phyloP scores from a whole-genome alignment of 495 filamentous ascomycete genomes.

The Aspergillus bridgeri region DNA sequence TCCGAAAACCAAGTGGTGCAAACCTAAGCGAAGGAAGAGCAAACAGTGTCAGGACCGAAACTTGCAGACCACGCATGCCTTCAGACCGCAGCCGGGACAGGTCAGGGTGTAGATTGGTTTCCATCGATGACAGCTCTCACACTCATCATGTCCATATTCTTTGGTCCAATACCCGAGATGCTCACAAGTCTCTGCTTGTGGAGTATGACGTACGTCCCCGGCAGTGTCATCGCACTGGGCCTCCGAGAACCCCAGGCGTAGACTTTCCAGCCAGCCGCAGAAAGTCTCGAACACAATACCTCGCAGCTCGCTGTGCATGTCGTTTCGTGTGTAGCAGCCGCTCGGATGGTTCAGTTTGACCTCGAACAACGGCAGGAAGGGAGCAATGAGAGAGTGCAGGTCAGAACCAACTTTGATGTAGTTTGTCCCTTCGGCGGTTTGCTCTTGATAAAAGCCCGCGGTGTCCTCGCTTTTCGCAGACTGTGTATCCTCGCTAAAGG shows the following conservation, averaged over 20 bases:
- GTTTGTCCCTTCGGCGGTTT: background rate
- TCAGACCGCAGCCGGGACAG: slow-evolving; percentile 31
- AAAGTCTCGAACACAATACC: slow-evolving; percentile 31
- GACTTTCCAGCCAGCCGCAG: slow-evolving; percentile 24
- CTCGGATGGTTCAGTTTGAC: slow-evolving; percentile 20
- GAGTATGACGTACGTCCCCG: background rate
- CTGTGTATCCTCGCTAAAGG: background rate
- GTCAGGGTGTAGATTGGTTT: slow-evolving; percentile 30
- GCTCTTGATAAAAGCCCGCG: background rate
- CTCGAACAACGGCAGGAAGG: slow-evolving; percentile 27
- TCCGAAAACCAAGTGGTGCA: too few species aligned
- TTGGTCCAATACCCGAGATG: slow-evolving; percentile 35
- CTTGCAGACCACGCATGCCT: slow-evolving; percentile 35
- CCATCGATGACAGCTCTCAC: slow-evolving; percentile 30
- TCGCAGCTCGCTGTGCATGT: slow-evolving; percentile 23
- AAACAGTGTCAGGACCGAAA: slow-evolving; percentile 17
- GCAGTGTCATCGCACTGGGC: background rate
- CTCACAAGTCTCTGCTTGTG: slow-evolving; percentile 18
- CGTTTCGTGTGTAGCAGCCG: slow-evolving; percentile 24
- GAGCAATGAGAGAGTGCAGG: slow-evolving; percentile 6
- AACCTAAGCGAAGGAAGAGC: background rate
- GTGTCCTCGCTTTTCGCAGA: background rate
- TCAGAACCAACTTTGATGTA: background rate
- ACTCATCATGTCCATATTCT: slow-evolving; percentile 17
- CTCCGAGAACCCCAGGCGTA: slow-evolving; percentile 14